These are phyloP conservation scores for Triticum urartu DNA, from an alignment of 176 grass and related monocot species.

Conservation along the genomic window DNA sequence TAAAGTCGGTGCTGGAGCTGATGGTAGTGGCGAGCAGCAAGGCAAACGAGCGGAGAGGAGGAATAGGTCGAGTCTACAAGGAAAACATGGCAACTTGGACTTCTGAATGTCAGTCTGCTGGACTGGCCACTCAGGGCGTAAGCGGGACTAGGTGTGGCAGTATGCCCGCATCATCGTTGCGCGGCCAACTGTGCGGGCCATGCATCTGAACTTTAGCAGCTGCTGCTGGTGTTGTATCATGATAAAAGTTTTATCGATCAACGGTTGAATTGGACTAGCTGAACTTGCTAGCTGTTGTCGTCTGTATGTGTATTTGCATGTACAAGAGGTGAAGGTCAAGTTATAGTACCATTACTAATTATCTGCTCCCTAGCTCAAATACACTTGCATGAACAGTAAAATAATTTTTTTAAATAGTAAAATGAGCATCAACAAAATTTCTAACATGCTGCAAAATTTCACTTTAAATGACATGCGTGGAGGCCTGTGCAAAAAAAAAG, in stretches of 20 bases:
- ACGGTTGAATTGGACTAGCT: not conserved
- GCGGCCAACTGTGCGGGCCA: too few species aligned
- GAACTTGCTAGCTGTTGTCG: not conserved
- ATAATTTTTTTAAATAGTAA: too few species aligned
- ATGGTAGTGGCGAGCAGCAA: conserved; percentile 22
- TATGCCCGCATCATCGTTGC: not conserved
- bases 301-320: too few species aligned
- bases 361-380: too few species aligned
- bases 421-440: too few species aligned
- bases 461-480: too few species aligned
- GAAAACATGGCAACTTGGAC: conserved; percentile 69
- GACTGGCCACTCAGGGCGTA: not conserved
- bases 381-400: too few species aligned
- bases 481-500: too few species aligned
- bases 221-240: not conserved
- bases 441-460: too few species aligned
- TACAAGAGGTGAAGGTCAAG: not conserved
- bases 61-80: conserved; percentile 46
- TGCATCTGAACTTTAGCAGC: not conserved
- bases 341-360: not conserved
- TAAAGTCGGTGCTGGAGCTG: conserved; percentile 32
- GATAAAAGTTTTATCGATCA: not conserved
- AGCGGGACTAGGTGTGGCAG: not conserved
- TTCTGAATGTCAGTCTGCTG: conserved; percentile 39
- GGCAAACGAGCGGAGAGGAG: conserved; percentile 32